Base-by-base conservation (phyloP, 495 filamentous ascomycete genomes). In the Rusavskia elegans region DNA sequence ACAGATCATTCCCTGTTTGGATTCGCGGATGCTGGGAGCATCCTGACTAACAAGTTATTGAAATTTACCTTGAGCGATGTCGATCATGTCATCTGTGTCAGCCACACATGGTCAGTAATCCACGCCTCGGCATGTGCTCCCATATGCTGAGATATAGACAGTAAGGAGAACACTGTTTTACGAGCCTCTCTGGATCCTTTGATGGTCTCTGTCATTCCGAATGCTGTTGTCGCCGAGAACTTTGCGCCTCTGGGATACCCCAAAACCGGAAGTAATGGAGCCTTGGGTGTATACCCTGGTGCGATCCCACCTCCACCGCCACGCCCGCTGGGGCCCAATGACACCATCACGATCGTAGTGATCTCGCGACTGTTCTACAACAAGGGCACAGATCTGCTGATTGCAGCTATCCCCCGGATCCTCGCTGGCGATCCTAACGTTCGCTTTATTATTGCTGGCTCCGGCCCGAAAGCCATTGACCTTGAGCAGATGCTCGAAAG, bases 321-420 rank as follows among this genome's bases (percentile, higher is more conserved):
- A 19, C 70, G 64, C 29, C 71, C 65, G 23, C 73, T 94, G 20
- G 84, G 85, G 0, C 87, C 88, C 2, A 72, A 86, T 49, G 87
- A 93, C 56, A 85, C 77, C 14, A 92, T 98, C 56, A 97, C 89
- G 4, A 97, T 97, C 52, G 88, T 97, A 0, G 90, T 97, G 5
- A 89, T 98, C 30, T 96, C 89, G 5, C 87, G 92, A 20, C 83
- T 98, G 13, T 98, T 96, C 65, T 96, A 97, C 70, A 98, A 98
- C 68, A 98, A 98, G 64, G 92, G 92, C 44, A 97, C 88, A 6
- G 93, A 96, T 65, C 78, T 98, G 0, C 75, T 98, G 0, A 93
- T 95, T 29, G 90, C 92, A 21, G 85, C 88, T 7, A 92, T 98
- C 40, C 92, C 92, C 2, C 84, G 89, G 48, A 95, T 98, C 32